Evolutionary conservation across 2,329 filamentous ascomycete genomes (phyloP).

Genomic region (Cadophora sp.): DNA sequence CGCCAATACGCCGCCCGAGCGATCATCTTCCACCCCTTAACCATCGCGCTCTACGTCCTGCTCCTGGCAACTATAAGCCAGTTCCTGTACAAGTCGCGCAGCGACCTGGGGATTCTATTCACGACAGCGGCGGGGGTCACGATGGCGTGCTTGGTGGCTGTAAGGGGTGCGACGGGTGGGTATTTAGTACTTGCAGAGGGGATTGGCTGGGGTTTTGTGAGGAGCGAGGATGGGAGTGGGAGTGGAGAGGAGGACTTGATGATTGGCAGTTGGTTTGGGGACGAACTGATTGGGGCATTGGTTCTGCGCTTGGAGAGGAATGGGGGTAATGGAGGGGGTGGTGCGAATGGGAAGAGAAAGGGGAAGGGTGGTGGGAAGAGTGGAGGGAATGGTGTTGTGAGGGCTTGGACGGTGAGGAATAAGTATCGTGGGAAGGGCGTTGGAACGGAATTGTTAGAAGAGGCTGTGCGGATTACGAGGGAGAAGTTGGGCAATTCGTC

Average conservation of each 20-base stretch:
- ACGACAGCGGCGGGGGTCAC: constrained; percentile 66
- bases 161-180: constrained; percentile 64
- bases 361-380: constrained; percentile 44
- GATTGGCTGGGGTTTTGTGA: constrained; percentile 39
- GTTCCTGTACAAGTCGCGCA: constrained; percentile 45
- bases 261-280: constrained; percentile 71
- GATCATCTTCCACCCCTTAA: constrained; percentile 68
- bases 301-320: constrained; percentile 69
- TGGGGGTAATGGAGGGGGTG: constrained; percentile 16
- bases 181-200: constrained; percentile 53
- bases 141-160: constrained; percentile 66
- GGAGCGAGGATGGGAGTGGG: constrained; percentile 40
- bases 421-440: constrained; percentile 75
- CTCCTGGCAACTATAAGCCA: constrained; percentile 54
- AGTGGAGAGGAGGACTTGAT: constrained; percentile 57
- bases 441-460: constrained; percentile 74
- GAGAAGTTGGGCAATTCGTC: constrained; percentile 72
- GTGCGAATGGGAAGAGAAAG: constrained; percentile 32
- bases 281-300: constrained; percentile 73
- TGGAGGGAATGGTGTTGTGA: constrained; percentile 73
- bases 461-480: constrained; percentile 72
- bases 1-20: constrained; percentile 69
- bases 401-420: constrained; percentile 81
- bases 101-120: constrained; percentile 61
- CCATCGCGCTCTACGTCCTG: constrained; percentile 55